These are phyloP conservation scores for Cyclotella baltica DNA, from an alignment of 108 stramenopile genomes.

Conservation along the genomic window DNA sequence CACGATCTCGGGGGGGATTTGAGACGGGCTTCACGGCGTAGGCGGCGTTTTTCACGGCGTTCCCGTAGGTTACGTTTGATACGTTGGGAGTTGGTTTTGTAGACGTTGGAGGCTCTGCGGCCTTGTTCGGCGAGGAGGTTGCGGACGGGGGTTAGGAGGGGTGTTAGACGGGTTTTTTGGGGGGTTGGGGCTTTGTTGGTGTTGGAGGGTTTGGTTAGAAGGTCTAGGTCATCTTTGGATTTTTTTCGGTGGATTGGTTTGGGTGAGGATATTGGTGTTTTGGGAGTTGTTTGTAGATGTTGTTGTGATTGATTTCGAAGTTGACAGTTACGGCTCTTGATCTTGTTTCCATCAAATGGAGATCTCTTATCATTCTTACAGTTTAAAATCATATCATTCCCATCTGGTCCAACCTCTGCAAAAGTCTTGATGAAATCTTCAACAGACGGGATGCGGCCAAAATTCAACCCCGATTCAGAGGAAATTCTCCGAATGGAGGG, in stretches of 20 bases:
- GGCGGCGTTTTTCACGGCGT: conserved; percentile 36
- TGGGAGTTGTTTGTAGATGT: background rate
- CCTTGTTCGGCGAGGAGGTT: conserved; percentile 10
- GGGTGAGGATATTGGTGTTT: background rate
- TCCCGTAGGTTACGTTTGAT: conserved; percentile 46
- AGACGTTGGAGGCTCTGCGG: conserved; percentile 14
- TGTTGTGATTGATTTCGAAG: background rate
- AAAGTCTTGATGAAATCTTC: conserved; percentile 36
- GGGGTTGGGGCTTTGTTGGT: background rate
- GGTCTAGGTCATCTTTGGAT: conserved; percentile 11
- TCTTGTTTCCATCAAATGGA: background rate
- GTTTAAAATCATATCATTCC: conserved; percentile 33
- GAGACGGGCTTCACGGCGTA: conserved; percentile 32
- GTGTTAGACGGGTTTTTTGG: conserved; percentile 2
- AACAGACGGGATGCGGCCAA: conserved; percentile 24
- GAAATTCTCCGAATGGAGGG: conserved; percentile 8
- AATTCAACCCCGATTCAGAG: background rate
- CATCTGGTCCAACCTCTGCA: conserved; percentile 36
- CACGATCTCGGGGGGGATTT: conserved; percentile 37
- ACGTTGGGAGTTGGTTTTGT: conserved; percentile 22
- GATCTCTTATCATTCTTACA: background rate
- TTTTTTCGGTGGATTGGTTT: background rate
- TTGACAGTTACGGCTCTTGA: background rate
- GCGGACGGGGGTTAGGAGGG: conserved; percentile 37
- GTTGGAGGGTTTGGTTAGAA: background rate